Evolutionary conservation across 1,284 basidiomycete genomes (phyloP).

Genomic region (Apiotrichum mycotoxinovorans): DNA sequence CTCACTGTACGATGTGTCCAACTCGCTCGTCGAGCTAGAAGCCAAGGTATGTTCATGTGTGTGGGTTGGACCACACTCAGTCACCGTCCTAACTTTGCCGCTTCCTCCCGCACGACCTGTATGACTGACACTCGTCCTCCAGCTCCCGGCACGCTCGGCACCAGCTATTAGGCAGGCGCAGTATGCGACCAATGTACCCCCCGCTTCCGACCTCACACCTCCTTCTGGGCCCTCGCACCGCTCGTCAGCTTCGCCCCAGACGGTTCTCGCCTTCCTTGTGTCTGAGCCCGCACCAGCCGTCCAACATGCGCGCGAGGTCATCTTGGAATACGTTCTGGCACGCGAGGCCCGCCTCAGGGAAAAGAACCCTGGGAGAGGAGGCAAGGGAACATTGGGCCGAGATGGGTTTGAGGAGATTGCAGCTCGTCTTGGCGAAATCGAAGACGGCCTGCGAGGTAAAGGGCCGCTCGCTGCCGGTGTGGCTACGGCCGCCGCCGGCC

Average conservation of each 20-base stretch:
- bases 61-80: too few relatives aligned
- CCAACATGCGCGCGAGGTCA: constrained; percentile 44
- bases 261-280: constrained; percentile 37
- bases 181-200: constrained; percentile 45
- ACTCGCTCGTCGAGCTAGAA: constrained; percentile 38
- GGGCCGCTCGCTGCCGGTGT: constrained; percentile 10
- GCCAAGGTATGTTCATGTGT: constrained; percentile 26
- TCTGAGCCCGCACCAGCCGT: constrained; percentile 37
- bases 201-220: constrained; percentile 41
- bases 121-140: background rate
- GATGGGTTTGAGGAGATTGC: constrained; percentile 45
- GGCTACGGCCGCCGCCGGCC: constrained; percentile 16
- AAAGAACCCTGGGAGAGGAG: constrained; percentile 39
- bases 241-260: constrained; percentile 33
- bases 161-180: constrained; percentile 41
- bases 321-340: constrained; percentile 45
- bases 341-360: constrained; percentile 40
- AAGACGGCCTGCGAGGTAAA: constrained; percentile 34
- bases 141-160: constrained; percentile 29
- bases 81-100: background rate
- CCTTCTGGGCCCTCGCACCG: constrained; percentile 38
- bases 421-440: constrained; percentile 37
- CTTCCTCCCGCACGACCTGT: background rate
- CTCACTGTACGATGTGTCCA: constrained; percentile 40
- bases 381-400: constrained; percentile 45